Conservation (phyloP, 352 stramenopile genomes). For the Plasmopara viticola region DNA sequence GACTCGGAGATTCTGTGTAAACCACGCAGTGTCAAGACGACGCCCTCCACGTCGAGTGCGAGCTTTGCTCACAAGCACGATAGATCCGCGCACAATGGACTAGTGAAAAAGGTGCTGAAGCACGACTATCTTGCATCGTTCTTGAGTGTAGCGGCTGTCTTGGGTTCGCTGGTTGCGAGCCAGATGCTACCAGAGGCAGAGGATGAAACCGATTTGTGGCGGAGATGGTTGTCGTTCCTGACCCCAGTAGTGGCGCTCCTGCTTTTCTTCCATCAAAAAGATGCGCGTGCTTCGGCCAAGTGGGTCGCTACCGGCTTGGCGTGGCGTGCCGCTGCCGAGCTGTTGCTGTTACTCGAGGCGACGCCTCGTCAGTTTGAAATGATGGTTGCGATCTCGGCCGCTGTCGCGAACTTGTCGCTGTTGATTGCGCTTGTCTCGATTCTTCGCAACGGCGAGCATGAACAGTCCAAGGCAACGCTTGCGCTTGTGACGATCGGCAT, state of each 20-base stretch:
- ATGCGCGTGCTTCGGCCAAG: constrained; percentile 61
- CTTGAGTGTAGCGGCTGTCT: constrained; percentile 60
- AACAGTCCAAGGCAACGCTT: constrained; percentile 52
- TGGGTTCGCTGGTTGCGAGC: constrained; percentile 56
- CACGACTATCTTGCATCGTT: constrained; percentile 58
- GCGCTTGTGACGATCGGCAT: constrained; percentile 32
- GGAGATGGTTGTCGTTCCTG: constrained; percentile 59
- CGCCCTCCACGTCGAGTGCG: constrained; percentile 5
- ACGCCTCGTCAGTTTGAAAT: constrained; percentile 38
- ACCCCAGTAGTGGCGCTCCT: constrained; percentile 58
- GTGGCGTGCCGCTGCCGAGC: constrained; percentile 65
- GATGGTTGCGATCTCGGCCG: constrained; percentile 31
- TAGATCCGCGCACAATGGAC: constrained; percentile 5
- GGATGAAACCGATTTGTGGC: constrained; percentile 32
- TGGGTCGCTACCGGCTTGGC: constrained; percentile 78
- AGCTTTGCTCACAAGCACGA: constrained; percentile 12
- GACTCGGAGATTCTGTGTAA: constrained; percentile 26
- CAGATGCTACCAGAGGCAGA: constrained; percentile 40
- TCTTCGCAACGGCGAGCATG: constrained; percentile 43
- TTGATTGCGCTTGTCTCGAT: constrained; percentile 41
- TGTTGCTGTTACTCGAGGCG: constrained; percentile 53
- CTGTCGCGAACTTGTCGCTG: constrained; percentile 52
- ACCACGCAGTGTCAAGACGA: constrained; percentile 6
- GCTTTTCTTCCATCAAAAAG: constrained; percentile 70
- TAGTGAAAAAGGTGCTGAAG: constrained; percentile 50